phyloP scores from a whole-genome alignment of 495 filamentous ascomycete species.

The Saxispiralis lemnorum region DNA sequence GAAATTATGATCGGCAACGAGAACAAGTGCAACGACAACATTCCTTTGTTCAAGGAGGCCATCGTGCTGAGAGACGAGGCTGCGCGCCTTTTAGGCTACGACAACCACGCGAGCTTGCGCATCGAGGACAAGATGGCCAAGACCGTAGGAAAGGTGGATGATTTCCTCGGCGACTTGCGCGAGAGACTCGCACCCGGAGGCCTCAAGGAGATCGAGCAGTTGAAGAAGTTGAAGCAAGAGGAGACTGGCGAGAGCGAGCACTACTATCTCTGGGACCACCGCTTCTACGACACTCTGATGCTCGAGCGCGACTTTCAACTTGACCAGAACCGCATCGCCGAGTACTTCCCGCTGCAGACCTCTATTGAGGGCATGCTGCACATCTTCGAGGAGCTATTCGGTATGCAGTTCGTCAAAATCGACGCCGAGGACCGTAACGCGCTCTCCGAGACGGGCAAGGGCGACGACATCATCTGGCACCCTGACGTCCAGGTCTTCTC shows the following conservation, averaged over 20 bases:
- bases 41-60: conserved; percentile 69
- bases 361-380: conserved; percentile 80
- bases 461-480: conserved; percentile 53
- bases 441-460: conserved; percentile 39
- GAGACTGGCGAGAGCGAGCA: conserved; percentile 42
- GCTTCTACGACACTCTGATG: conserved; percentile 81
- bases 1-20: conserved; percentile 44
- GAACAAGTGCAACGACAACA: conserved; percentile 78
- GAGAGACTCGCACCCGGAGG: conserved; percentile 59
- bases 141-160: conserved; percentile 64
- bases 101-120: conserved; percentile 75
- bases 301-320: conserved; percentile 78
- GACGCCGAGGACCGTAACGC: conserved; percentile 38
- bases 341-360: conserved; percentile 79
- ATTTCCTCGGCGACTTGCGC: conserved; percentile 69
- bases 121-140: conserved; percentile 99
- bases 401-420: conserved; percentile 77
- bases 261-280: conserved; percentile 87
- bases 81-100: conserved; percentile 77
- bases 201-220: conserved; percentile 49
- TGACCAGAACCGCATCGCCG: conserved; percentile 74
- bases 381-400: conserved; percentile 89
- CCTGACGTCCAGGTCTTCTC: conserved; percentile 51
- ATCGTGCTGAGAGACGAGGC: conserved; percentile 82
- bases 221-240: conserved; percentile 63